phyloP scores from a whole-genome alignment of 345 rosid genomes.

The Mercurialis annua region DNA sequence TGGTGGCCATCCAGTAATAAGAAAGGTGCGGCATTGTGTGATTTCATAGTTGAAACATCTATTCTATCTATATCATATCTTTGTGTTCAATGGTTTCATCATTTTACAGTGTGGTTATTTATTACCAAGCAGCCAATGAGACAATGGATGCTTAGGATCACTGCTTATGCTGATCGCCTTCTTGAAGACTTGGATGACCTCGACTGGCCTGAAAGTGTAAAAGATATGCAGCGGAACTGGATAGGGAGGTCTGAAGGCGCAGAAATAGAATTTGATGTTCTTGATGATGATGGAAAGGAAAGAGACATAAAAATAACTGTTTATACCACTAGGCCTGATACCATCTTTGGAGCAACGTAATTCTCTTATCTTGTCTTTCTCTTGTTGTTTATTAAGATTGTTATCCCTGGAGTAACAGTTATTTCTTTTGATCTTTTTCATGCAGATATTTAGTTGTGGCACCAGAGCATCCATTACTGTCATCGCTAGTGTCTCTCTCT shows the following conservation, averaged over 20 bases:
- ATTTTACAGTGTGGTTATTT: slow-evolving; percentile 95
- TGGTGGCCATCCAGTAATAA: slow-evolving; percentile 89
- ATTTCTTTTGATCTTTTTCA: slow-evolving; percentile 12
- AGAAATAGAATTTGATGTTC: slow-evolving; percentile 59
- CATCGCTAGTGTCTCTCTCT: slow-evolving; percentile 47
- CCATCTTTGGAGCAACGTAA: slow-evolving; percentile 93
- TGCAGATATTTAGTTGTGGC: slow-evolving; percentile 91
- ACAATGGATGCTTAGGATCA: slow-evolving; percentile 98
- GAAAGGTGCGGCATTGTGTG: slow-evolving; percentile 56
- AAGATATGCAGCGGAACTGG: slow-evolving; percentile 97
- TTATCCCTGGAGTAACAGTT: slow-evolving; percentile 14
- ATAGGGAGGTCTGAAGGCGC: slow-evolving; percentile 94
- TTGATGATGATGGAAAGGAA: slow-evolving; percentile 51
- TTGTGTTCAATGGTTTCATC: slow-evolving; percentile 55
- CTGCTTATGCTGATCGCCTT: slow-evolving; percentile 90
- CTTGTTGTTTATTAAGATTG: slow-evolving; percentile 4
- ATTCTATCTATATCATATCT: slow-evolving; percentile 21
- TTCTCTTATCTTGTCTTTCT: slow-evolving; percentile 18
- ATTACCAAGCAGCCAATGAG: slow-evolving; percentile 99
- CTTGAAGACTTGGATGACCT: slow-evolving; percentile 87
- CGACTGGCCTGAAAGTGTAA: slow-evolving; percentile 90
- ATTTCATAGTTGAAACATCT: slow-evolving; percentile 3
- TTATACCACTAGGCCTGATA: slow-evolving; percentile 89
- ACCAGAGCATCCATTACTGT: slow-evolving; percentile 70
- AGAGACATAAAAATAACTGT: slow-evolving; percentile 54